Percentiles rank a stretch among this genome's conserved stretches.
Evolutionary conservation across 2,329 filamentous ascomycete genomes (phyloP).

Genomic region (Stagonosporopsis chrysanthemi): DNA sequence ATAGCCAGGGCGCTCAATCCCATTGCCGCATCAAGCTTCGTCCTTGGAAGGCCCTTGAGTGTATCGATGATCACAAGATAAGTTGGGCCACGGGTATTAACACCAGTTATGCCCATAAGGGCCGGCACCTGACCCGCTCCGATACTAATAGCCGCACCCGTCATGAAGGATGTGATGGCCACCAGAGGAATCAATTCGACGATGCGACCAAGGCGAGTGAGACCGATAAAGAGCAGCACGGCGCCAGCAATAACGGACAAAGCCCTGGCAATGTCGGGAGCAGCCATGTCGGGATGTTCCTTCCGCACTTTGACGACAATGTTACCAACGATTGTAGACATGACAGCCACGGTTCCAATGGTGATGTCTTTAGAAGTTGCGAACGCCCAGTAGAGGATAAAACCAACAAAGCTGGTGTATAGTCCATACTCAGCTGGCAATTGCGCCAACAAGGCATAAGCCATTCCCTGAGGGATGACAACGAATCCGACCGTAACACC

Average conservation of each 20-base stretch:
- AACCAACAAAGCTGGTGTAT: constrained; percentile 96
- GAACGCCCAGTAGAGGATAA: constrained; percentile 95
- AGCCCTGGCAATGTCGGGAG: constrained; percentile 73
- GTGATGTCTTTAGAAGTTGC: constrained; percentile 99
- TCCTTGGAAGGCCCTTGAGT: constrained; percentile 72
- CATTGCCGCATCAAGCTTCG: constrained; percentile 81
- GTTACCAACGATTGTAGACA: constrained; percentile 88
- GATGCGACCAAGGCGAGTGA: constrained; percentile 84
- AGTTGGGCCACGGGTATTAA: constrained; percentile 78
- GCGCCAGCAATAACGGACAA: constrained; percentile 80
- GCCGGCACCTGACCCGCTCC: constrained; percentile 81
- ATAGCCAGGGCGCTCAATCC: constrained; percentile 80
- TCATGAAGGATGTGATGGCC: constrained; percentile 96
- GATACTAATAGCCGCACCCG: constrained; percentile 91
- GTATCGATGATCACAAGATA: constrained; percentile 88
- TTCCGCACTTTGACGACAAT: constrained; percentile 70
- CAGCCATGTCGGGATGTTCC: constrained; percentile 54
- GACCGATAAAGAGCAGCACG: constrained; percentile 81
- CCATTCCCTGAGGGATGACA: constrained; percentile 94
- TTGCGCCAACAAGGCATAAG: constrained; percentile 84
- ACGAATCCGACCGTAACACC: constrained; percentile 77
- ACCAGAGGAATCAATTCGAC: constrained; percentile 93
- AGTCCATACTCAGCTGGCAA: constrained; percentile 85
- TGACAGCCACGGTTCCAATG: constrained; percentile 95
- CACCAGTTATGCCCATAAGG: constrained; percentile 78